phyloP scores from a whole-genome alignment of 1,284 basidiomycete genomes.

The Apiotrichum siamense region DNA sequence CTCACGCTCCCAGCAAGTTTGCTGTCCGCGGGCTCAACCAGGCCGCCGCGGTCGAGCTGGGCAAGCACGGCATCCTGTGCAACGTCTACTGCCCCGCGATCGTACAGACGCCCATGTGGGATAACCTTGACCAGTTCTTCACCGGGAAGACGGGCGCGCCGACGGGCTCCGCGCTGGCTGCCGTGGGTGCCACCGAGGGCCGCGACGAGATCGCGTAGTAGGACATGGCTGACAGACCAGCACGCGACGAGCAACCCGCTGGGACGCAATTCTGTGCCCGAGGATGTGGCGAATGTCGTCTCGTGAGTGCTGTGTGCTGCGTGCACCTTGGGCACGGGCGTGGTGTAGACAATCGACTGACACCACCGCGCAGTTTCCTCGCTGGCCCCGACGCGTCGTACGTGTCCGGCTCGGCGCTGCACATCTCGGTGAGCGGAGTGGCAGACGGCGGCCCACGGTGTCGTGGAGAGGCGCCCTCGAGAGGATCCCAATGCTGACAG shows the following conservation, averaged over 20 bases:
- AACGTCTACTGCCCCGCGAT: constrained; percentile 55
- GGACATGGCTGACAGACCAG: neutral
- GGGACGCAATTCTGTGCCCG: neutral
- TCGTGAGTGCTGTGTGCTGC: neutral
- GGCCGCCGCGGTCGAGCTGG: constrained; percentile 48
- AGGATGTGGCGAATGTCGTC: neutral
- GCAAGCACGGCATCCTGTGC: constrained; percentile 50
- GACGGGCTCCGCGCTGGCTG: neutral
- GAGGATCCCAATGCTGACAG: too few relatives aligned
- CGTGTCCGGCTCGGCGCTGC: neutral
- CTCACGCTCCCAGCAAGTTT: constrained; percentile 44
- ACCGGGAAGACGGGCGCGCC: neutral
- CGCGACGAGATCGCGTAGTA: neutral
- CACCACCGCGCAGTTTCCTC: neutral
- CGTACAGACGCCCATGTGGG: constrained; percentile 46
- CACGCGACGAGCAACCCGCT: neutral
- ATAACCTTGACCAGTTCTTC: constrained; percentile 16
- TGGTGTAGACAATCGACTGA: neutral
- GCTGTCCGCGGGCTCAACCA: constrained; percentile 49
- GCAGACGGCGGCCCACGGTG: too few relatives aligned
- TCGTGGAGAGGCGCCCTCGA: too few relatives aligned
- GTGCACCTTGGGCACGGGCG: too few relatives aligned
- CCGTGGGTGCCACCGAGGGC: neutral
- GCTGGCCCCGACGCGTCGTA: neutral
- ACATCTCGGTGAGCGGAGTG: neutral